These are phyloP conservation scores for Linnemannia zychae DNA, from an alignment of 192 early-diverging fungal species.

Conservation along the genomic window DNA sequence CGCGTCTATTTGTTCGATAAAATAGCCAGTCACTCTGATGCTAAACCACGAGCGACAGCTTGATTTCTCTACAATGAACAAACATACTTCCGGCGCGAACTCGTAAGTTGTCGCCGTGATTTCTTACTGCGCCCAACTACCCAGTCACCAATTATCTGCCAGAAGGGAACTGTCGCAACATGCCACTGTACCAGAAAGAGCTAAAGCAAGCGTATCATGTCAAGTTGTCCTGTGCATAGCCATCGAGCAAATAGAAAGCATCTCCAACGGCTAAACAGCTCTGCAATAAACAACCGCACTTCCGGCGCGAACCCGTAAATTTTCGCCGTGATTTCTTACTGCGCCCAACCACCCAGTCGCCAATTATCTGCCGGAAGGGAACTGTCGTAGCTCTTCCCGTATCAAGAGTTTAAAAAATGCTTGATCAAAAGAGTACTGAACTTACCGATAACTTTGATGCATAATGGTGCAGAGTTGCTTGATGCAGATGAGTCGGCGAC, in stretches of 20 bases:
- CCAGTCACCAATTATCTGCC: constrained; percentile 1
- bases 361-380: neutral
- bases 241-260: neutral
- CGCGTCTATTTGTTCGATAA: neutral
- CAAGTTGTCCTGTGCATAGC: neutral
- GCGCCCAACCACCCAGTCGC: constrained; percentile 13
- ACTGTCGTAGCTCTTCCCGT: neutral
- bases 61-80: neutral
- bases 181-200: neutral
- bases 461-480: neutral
- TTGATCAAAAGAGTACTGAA: neutral
- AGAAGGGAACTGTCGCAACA: constrained; percentile 6
- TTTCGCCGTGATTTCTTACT: constrained; percentile 12
- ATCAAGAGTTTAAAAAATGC: neutral
- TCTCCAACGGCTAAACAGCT: neutral
- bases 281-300: neutral
- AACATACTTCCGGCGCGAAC: constrained; percentile 2
- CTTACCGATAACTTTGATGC: neutral
- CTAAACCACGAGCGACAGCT: neutral
- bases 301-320: constrained; percentile 2
- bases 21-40: neutral
- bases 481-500: no score
- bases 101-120: neutral
- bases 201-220: neutral
- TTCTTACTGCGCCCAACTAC: constrained; percentile 11